These are phyloP conservation scores for Pleurozium schreberi DNA, from an alignment of 225 moss, liverwort and hornwort species.

Conservation along the genomic window DNA sequence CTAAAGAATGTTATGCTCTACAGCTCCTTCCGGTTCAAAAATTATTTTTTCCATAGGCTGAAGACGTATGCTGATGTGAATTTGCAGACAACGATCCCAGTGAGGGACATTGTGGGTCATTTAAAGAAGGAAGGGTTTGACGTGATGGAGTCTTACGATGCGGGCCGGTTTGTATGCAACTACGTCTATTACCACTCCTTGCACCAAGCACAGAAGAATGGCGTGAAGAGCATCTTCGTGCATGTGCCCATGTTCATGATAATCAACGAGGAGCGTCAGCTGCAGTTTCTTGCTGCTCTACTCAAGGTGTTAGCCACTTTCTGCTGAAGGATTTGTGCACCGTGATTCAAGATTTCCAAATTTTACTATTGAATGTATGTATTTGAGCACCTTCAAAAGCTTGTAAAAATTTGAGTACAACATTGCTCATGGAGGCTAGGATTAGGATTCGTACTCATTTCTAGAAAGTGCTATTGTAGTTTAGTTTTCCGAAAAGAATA, in stretches of 20 bases:
- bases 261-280: slow-evolving; percentile 49
- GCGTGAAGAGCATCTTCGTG: slow-evolving; percentile 63
- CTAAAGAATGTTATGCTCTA: background rate
- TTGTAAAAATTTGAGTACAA: slow-evolving; percentile 1
- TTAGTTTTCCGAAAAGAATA: background rate
- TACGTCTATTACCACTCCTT: slow-evolving; percentile 91
- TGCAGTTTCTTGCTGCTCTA: slow-evolving; percentile 65
- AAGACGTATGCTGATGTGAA: background rate
- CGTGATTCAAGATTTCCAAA: background rate
- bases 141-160: slow-evolving; percentile 60
- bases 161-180: slow-evolving; percentile 92
- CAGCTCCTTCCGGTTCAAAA: background rate
- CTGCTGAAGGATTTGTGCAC: slow-evolving; percentile 4
- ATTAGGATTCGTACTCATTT: background rate
- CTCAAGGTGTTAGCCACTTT: slow-evolving; percentile 40
- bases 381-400: slow-evolving; percentile 5
- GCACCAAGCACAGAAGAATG: slow-evolving; percentile 44
- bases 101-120: slow-evolving; percentile 37
- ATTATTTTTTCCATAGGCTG: background rate
- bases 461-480: background rate
- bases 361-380: background rate
- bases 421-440: slow-evolving; percentile 10
- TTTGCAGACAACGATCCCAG: slow-evolving; percentile 41
- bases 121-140: slow-evolving; percentile 58
- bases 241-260: slow-evolving; percentile 73